Evolutionary conservation across 2,329 filamentous ascomycete species (phyloP).

Genomic region (Xylariaceae sp.): DNA sequence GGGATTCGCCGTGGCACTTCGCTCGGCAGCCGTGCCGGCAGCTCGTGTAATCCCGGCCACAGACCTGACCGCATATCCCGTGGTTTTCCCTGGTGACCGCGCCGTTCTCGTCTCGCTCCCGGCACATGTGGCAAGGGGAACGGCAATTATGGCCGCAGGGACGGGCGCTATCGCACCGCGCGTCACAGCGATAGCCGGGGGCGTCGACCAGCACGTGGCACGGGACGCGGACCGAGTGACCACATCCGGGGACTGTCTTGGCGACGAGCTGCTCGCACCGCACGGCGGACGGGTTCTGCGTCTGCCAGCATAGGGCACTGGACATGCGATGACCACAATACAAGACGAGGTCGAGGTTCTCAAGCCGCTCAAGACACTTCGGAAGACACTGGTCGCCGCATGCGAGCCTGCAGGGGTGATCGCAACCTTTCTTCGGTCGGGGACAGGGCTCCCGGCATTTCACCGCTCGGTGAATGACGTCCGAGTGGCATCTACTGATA

Average conservation of each 20-base stretch:
- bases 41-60: conserved; percentile 41
- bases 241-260: conserved; percentile 45
- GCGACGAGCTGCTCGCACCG: conserved; percentile 39
- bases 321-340: conserved; percentile 34
- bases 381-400: conserved; percentile 37
- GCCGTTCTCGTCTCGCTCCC: conserved; percentile 23
- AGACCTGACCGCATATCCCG: conserved; percentile 38
- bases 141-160: conserved; percentile 54
- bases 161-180: conserved; percentile 36
- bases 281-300: conserved; percentile 37
- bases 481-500: conserved; percentile 37
- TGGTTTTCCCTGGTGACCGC: conserved; percentile 32
- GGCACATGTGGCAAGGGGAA: conserved; percentile 42
- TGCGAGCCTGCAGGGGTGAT: conserved; percentile 33
- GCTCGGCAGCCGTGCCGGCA: conserved; percentile 49
- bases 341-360: conserved; percentile 21
- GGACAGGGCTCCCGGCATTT: conserved; percentile 38
- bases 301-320: conserved; percentile 29
- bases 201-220: conserved; percentile 42
- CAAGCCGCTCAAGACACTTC: conserved; percentile 28
- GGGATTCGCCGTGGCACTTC: conserved; percentile 42
- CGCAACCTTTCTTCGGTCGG: conserved; percentile 32
- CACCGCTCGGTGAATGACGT: conserved; percentile 37
- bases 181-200: conserved; percentile 37
- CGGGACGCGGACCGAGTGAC: conserved; percentile 40